phyloP scores from a whole-genome alignment of 345 rosid genomes.

The Eucalyptus regnans region DNA sequence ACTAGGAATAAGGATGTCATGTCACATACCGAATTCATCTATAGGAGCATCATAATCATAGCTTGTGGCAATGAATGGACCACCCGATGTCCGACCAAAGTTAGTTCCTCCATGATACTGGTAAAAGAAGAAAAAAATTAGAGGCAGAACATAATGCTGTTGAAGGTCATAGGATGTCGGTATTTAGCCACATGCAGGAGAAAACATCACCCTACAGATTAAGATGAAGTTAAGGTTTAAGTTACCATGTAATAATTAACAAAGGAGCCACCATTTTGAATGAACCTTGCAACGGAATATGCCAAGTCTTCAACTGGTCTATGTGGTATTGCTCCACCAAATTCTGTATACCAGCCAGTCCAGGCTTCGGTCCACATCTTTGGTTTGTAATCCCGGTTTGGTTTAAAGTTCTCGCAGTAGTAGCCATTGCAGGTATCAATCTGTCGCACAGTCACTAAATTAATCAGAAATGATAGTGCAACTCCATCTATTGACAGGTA shows the following conservation, averaged over 20 bases:
- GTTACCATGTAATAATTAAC: constrained; percentile 83
- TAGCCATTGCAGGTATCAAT: constrained; percentile 87
- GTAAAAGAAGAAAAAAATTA: background rate
- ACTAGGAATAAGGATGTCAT: background rate
- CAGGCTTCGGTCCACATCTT: constrained; percentile 97
- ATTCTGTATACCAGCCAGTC: constrained; percentile 88
- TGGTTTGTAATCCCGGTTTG: constrained; percentile 54
- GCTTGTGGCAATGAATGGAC: constrained; percentile 90
- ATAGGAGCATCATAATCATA: constrained; percentile 97
- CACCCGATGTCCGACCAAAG: constrained; percentile 90
- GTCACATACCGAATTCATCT: constrained; percentile 74
- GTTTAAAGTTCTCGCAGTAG: constrained; percentile 68
- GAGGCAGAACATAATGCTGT: background rate
- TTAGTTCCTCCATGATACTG: constrained; percentile 98
- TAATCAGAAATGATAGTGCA: background rate
- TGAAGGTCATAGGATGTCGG: background rate
- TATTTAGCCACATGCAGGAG: background rate
- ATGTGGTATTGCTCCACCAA: constrained; percentile 62
- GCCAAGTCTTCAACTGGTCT: constrained; percentile 88
- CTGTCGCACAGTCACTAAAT: constrained; percentile 8
- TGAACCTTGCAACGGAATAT: constrained; percentile 65
- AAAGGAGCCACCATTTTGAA: constrained; percentile 74
- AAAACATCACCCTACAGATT: background rate
- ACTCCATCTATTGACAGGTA: background rate
- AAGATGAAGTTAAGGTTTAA: background rate